phyloP scores from a whole-genome alignment of 2,329 filamentous ascomycete species.

The Cladosporium sp. region DNA sequence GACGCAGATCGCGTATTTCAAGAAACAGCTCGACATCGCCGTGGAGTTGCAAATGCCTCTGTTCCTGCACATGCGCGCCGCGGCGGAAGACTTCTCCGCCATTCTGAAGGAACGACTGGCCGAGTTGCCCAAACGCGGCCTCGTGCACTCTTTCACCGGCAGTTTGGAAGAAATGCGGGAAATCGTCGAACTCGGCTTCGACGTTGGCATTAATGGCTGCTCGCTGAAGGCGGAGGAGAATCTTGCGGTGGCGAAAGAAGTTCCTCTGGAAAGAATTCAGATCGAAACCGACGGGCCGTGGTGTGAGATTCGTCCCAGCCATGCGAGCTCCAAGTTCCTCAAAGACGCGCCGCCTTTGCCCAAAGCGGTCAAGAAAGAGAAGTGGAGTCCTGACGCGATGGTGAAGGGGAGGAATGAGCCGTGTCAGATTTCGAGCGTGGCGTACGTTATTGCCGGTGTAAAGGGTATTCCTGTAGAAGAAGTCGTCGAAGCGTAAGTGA shows the following conservation, averaged over 20 bases:
- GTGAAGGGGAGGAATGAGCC: slow-evolving; percentile 95
- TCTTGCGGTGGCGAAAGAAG: slow-evolving; percentile 72
- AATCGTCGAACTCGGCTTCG: slow-evolving; percentile 73
- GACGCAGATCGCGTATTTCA: slow-evolving; percentile 80
- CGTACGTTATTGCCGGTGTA: slow-evolving; percentile 81
- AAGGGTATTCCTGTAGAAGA: slow-evolving; percentile 77
- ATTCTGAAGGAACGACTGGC: slow-evolving; percentile 55
- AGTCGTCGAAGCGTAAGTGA: slow-evolving; percentile 70
- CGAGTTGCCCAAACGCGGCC: slow-evolving; percentile 63
- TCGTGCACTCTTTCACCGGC: slow-evolving; percentile 95
- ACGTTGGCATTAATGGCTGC: slow-evolving; percentile 95
- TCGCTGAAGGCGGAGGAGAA: slow-evolving; percentile 94
- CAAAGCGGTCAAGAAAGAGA: slow-evolving; percentile 92
- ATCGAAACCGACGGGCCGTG: slow-evolving; percentile 97
- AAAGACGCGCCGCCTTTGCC: slow-evolving; percentile 67
- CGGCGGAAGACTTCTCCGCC: slow-evolving; percentile 76
- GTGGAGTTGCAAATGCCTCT: slow-evolving; percentile 75
- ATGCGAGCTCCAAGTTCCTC: slow-evolving; percentile 75
- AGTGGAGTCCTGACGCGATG: slow-evolving; percentile 82
- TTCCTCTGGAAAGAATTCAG: slow-evolving; percentile 77
- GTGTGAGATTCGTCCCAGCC: slow-evolving; percentile 87
- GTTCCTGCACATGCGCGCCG: slow-evolving; percentile 88
- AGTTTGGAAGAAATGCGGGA: slow-evolving; percentile 78
- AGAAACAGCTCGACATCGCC: slow-evolving; percentile 74
- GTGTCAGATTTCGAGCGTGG: slow-evolving; percentile 79